A percentile compares a stretch with the other conserved stretches of the same genome.
Conservation (phyloP, 441 rosid genomes). For the Adansonia rubrostipa region DNA sequence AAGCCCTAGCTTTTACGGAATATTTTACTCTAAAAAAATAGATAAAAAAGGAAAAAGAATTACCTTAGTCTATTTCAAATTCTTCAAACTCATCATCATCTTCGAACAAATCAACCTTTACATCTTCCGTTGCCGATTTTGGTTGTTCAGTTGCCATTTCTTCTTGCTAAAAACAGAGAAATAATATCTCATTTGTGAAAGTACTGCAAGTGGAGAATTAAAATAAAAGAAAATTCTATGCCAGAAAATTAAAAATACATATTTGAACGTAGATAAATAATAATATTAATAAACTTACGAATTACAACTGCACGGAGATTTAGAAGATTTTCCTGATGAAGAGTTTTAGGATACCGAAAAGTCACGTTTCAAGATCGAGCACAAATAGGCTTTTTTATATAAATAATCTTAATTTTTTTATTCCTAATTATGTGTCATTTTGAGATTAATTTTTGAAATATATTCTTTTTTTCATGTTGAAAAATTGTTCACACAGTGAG, state of each 20-base stretch:
- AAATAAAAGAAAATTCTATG: background rate
- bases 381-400: too few species aligned
- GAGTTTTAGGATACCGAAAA: background rate
- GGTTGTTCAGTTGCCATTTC: conserved; percentile 67
- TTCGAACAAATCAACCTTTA: conserved; percentile 82
- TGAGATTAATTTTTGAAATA: too few species aligned
- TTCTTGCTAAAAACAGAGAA: background rate
- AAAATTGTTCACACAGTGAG: too few species aligned
- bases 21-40: background rate
- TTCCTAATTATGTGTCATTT: too few species aligned
- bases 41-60: background rate
- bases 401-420: too few species aligned
- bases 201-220: background rate
- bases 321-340: background rate
- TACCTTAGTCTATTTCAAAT: conserved; percentile 79
- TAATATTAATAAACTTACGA: background rate
- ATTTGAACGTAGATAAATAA: background rate
- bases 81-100: conserved; percentile 98
- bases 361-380: background rate
- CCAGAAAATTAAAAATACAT: background rate
- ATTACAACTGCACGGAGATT: background rate
- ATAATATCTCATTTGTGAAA: background rate
- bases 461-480: too few species aligned
- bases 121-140: conserved; percentile 64
- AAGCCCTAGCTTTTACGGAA: background rate